These are phyloP conservation scores for Ophiostoma piceae DNA, from an alignment of 2,329 filamentous ascomycete genomes.

Conservation along the genomic window DNA sequence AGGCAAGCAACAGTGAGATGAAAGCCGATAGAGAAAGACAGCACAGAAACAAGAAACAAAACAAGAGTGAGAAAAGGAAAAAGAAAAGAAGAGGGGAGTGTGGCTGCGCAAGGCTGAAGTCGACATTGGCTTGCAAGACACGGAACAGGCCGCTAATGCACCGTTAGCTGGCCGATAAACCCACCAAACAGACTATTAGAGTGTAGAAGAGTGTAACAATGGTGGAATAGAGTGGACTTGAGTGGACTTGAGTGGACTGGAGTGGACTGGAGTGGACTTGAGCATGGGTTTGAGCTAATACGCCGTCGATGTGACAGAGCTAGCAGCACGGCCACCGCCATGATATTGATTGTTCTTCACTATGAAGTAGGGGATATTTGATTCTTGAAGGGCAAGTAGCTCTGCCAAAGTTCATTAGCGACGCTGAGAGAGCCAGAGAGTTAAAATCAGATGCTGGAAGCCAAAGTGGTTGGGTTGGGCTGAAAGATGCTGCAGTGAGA, in stretches of 20 bases:
- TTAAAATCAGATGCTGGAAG: background rate
- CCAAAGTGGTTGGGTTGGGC: background rate
- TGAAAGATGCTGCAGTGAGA: background rate
- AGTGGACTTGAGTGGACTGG: no score
- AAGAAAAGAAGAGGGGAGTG: background rate
- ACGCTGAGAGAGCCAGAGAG: background rate
- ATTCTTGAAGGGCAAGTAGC: no score
- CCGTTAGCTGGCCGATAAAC: background rate
- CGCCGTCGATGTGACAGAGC: background rate
- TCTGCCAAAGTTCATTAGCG: no score
- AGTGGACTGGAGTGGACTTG: no score
- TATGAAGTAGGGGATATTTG: background rate
- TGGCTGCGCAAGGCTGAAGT: constrained; percentile 6
- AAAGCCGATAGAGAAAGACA: no score
- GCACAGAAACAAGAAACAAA: background rate
- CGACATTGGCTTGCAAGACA: background rate
- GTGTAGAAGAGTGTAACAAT: background rate
- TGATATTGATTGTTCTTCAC: background rate
- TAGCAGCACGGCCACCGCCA: background rate
- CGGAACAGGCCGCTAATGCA: constrained; percentile 7
- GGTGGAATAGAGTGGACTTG: background rate
- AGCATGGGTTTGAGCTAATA: background rate
- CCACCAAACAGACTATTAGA: background rate
- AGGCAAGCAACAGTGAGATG: background rate
- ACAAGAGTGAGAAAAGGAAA: background rate